phyloP scores from a whole-genome alignment of 1,139 yeast genomes.

The Saccharomycopsis crataegensis region DNA sequence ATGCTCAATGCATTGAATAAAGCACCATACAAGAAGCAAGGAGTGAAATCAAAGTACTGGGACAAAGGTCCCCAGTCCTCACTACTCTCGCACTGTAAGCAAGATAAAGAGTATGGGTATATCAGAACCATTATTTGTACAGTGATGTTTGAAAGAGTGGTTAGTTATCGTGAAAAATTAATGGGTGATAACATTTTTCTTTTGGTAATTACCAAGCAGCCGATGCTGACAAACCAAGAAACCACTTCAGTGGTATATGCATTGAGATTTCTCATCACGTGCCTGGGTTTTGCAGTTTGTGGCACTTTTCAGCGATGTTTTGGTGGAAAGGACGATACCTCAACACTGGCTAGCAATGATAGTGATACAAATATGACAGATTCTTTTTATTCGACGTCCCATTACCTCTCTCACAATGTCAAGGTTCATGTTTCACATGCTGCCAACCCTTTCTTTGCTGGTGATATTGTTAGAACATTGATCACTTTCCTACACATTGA shows the following conservation, averaged over 20 bases:
- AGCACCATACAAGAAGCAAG: slow-evolving; percentile 75
- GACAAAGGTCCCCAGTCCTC: slow-evolving; percentile 79
- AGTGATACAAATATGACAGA: background rate
- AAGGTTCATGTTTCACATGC: slow-evolving; percentile 32
- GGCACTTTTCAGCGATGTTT: background rate
- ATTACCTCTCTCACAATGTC: slow-evolving; percentile 24
- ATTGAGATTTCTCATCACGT: background rate
- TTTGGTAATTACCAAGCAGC: too few species aligned
- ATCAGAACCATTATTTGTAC: too few species aligned
- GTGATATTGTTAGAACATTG: slow-evolving; percentile 32
- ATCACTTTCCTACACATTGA: slow-evolving; percentile 33
- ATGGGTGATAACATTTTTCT: too few species aligned
- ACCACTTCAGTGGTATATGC: background rate
- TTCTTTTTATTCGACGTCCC: background rate
- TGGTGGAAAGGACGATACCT: background rate
- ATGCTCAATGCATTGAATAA: slow-evolving; percentile 45
- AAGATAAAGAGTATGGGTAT: background rate
- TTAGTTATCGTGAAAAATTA: too few species aligned
- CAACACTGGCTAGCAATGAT: background rate
- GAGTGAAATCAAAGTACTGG: slow-evolving; percentile 60
- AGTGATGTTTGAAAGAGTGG: too few species aligned
- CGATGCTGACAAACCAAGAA: background rate
- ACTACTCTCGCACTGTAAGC: slow-evolving; percentile 32
- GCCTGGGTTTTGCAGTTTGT: background rate
- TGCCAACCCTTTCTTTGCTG: slow-evolving; percentile 32